Evolutionary conservation across 1,284 basidiomycete species (phyloP), one percentile per base, ranked within the genome.

Genomic region (Puccinia novopanici): DNA sequence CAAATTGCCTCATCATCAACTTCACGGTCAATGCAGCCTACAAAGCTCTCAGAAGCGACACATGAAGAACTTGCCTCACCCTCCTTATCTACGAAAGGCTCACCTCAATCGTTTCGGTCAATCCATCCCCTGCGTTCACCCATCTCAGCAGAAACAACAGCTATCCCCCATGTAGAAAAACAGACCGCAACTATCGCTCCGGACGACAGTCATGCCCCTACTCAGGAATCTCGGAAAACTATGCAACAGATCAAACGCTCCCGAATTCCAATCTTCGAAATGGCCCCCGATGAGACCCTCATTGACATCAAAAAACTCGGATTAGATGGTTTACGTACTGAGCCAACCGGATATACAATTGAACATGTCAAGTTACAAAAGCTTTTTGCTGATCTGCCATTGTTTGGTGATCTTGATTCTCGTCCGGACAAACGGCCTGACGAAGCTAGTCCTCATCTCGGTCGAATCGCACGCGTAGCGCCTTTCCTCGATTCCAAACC

Each of bases 341-440:
- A 68, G 52, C 54, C 75, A 37, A 57, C n/a, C 34, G 52, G 50
- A 45, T 54, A 77, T 48, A 48, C 37, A 4, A 22, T 77, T 40
- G 75, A 77, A 57, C 63, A 65, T 65, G 61, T 65, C 27, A 57
- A 65, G 52, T 77, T 77, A 37, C 75, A 77, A 61, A 77, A 68
- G 50, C 65, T 79, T 22, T 79, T 79, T 37, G 30, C 37, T 34
- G 76, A 79, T 70, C 45, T 79, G 17, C 76, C 76, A 34, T 71
- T 79, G 40, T 79, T 79, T 22, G 76, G 76, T 27, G 76, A 79
- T 71, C 76, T 79, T 54, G 76, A 71, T 71, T 59, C 65, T 71
- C 65, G 65, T n/a, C 54, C 65, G n/a, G 76, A 79, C 45, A 79
- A 79, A 67, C 65, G 76, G 17, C 52, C 57, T 17, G 76, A 79